A percentile compares a stretch with the other conserved stretches of the same genome.
These are phyloP conservation scores for Laburnicola sp. DNA, from an alignment of 2,329 filamentous ascomycete species.

Conservation along the genomic window DNA sequence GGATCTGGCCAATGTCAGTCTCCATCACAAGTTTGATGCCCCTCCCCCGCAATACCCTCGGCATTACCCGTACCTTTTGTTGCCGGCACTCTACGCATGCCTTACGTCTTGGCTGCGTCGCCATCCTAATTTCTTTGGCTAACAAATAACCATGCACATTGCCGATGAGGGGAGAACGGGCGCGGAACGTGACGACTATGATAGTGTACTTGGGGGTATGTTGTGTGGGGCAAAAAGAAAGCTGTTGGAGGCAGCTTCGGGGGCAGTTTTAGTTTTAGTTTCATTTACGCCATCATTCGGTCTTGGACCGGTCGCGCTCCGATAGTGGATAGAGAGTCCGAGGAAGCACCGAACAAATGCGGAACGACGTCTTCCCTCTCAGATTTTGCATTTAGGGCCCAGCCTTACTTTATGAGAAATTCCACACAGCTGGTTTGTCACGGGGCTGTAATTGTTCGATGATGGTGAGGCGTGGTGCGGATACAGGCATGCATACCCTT, in stretches of 20 bases:
- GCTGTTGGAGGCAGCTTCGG: neutral
- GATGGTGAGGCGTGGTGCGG: constrained; percentile 8
- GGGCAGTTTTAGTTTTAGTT: constrained; percentile 17
- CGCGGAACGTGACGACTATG: constrained; percentile 15
- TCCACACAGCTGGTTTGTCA: neutral
- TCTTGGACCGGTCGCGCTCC: constrained; percentile 29
- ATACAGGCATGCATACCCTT: neutral
- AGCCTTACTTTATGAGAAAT: neutral
- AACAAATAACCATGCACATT: constrained; percentile 22
- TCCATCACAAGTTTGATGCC: neutral
- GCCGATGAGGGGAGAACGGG: constrained; percentile 7
- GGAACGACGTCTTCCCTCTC: neutral
- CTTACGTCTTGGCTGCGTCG: constrained; percentile 42
- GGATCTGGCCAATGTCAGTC: constrained; percentile 30
- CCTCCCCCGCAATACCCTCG: neutral
- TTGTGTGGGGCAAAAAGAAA: constrained; percentile 17
- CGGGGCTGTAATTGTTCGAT: neutral
- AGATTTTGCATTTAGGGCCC: neutral
- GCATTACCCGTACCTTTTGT: constrained; percentile 37
- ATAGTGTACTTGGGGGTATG: constrained; percentile 22
- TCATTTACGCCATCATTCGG: constrained; percentile 40
- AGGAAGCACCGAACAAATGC: constrained; percentile 26
- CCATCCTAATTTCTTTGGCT: constrained; percentile 25
- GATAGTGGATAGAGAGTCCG: constrained; percentile 40
- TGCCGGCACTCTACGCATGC: constrained; percentile 45